Base-by-base conservation (phyloP, 139 green algal species). In the Picochlorum sp. region DNA sequence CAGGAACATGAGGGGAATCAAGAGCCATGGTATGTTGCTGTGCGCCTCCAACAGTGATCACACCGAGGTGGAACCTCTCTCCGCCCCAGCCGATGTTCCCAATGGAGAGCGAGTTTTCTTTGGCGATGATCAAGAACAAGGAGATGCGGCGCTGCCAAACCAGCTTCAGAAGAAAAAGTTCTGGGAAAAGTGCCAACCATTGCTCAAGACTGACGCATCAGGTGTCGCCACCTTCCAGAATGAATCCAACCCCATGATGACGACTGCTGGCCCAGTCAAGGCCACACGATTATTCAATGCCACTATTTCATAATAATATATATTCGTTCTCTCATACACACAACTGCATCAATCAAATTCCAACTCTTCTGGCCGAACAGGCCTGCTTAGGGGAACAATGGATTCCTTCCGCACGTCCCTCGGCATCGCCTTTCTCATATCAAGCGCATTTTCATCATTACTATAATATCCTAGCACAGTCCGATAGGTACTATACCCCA, bases 401-500 rank as follows among this genome's bases (percentile, higher is more conserved):
- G 77, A 90, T 65, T 80, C 74, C 61, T 86, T 86, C 3, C 85
- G 26, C 10, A 86, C 77, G 60, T 98, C 94, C 21, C 89, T 63
- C 13, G 81, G 78, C 89, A 98, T 96, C 0, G 94, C 88, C 60
- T 98, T 98, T 0, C 93, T 74, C 92, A 68, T 68, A 45, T 68
- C 72, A 65, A 86, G 94, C 0, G 92, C 94, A 60, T 99, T 88
- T 55, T 99, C 94, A 14, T 94, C 82, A 0, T 90, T 89, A 55
- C 62, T 82, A 69, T 97, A 97, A 70, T 97, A 97, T 0, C 80
- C 82, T n/a, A 95, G 24, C 26, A 97, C 91, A 45, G 77, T 71
- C 16, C 93, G 68, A 71, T 99, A 98, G 14, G 93, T 70, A 0
- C 41, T 82, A 79, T 98, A 99, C 2, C 94, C 94, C 63, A 96